Evolutionary conservation across 1,284 basidiomycete species (phyloP).

Genomic region (Cutaneotrichosporon sp.): DNA sequence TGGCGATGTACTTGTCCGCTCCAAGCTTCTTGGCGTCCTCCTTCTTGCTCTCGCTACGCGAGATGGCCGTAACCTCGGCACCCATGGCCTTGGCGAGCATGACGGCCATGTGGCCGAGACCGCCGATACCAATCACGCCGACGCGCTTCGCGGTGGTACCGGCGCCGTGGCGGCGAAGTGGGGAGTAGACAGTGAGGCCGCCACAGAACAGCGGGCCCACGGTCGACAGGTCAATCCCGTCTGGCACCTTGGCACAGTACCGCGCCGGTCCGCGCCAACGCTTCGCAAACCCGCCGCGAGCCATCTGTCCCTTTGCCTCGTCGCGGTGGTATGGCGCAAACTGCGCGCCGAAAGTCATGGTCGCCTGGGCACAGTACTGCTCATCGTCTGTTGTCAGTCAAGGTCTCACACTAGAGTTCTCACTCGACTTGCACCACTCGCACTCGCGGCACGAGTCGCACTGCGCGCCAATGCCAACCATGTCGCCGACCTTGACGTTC

Average conservation of each 20-base stretch:
- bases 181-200: conserved; percentile 50
- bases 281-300: conserved; percentile 51
- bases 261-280: conserved; percentile 46
- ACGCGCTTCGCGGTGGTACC: conserved; percentile 49
- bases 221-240: conserved; percentile 54
- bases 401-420: conserved; percentile 23
- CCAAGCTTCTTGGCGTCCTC: conserved; percentile 53
- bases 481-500: conserved; percentile 44
- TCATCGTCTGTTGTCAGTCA: conserved; percentile 3
- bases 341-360: background rate
- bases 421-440: conserved; percentile 47
- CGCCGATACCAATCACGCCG: conserved; percentile 51
- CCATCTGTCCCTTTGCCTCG: conserved; percentile 23
- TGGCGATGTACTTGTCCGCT: conserved; percentile 44
- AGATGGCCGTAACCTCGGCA: conserved; percentile 57
- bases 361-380: background rate
- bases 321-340: conserved; percentile 4
- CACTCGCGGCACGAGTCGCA: conserved; percentile 49
- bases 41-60: conserved; percentile 49
- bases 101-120: conserved; percentile 45
- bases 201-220: conserved; percentile 51
- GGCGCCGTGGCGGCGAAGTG: conserved; percentile 51
- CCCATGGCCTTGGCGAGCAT: conserved; percentile 54
- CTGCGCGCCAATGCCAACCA: conserved; percentile 53
- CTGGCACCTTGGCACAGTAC: conserved; percentile 62